These are phyloP conservation scores for Skeletonema costatum DNA, from an alignment of 108 stramenopile species.

Conservation along the genomic window DNA sequence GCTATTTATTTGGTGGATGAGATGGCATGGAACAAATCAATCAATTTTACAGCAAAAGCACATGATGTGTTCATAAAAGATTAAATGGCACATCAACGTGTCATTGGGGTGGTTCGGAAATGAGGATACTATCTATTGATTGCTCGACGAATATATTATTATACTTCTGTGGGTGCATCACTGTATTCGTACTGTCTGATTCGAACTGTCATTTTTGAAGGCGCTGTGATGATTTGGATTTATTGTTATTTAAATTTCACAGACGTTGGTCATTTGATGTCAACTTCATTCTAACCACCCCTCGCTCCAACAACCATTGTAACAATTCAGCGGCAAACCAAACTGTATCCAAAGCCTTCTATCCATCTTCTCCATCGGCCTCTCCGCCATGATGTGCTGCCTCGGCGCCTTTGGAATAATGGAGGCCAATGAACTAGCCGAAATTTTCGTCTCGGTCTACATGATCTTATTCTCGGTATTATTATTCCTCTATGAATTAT, in stretches of 20 bases:
- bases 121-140: slow-evolving; percentile 18
- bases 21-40: no score
- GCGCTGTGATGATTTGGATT: no score
- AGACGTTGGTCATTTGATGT: neutral
- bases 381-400: slow-evolving; percentile 78
- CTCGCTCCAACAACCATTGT: neutral
- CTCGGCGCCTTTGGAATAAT: slow-evolving; percentile 79
- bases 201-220: neutral
- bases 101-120: slow-evolving; percentile 9
- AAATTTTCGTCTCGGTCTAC: slow-evolving; percentile 79
- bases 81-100: neutral
- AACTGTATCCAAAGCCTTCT: slow-evolving; percentile 52
- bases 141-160: slow-evolving; percentile 16
- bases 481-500: slow-evolving; percentile 79
- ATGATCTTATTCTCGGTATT: slow-evolving; percentile 84
- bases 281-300: neutral
- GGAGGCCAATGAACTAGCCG: slow-evolving; percentile 54
- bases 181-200: slow-evolving; percentile 35
- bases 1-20: neutral
- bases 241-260: neutral
- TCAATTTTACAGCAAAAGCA: no score
- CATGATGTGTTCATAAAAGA: neutral
- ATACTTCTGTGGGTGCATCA: slow-evolving; percentile 3
- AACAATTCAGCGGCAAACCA: slow-evolving; percentile 35
- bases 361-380: slow-evolving; percentile 66